These are phyloP conservation scores for Claviceps cyperi DNA, from an alignment of 2,329 filamentous ascomycete genomes.

Conservation along the genomic window DNA sequence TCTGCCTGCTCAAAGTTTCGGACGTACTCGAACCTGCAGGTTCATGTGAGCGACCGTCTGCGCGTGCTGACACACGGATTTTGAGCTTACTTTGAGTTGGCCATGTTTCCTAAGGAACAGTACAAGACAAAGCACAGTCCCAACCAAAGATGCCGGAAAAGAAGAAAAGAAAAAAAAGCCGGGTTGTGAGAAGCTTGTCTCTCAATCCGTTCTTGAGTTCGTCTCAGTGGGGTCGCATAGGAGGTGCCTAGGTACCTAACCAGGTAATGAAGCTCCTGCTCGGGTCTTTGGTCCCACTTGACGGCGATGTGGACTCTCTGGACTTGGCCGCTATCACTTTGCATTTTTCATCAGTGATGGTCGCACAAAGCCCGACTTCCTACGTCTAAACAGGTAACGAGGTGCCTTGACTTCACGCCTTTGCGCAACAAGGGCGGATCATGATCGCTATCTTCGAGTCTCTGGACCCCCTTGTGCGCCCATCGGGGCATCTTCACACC, in stretches of 20 bases:
- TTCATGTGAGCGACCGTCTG: constrained; percentile 1
- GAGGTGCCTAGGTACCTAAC: too few species aligned
- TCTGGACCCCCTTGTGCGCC: background rate
- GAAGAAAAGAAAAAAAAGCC: background rate
- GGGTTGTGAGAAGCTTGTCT: background rate
- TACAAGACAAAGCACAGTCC: background rate
- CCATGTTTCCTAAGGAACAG: constrained; percentile 25
- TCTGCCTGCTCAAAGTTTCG: constrained; percentile 77
- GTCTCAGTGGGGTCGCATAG: too few species aligned
- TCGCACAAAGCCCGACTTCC: too few species aligned
- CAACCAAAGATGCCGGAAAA: background rate
- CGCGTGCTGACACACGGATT: background rate
- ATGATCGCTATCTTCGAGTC: background rate
- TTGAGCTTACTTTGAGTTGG: constrained; percentile 36
- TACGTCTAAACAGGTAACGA: background rate
- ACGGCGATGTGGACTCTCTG: too few species aligned
- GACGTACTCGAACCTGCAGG: constrained; percentile 77
- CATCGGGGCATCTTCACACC: background rate
- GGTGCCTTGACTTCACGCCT: background rate
- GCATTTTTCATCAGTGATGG: too few species aligned
- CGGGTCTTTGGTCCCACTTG: too few species aligned
- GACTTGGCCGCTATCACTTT: too few species aligned
- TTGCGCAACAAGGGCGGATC: background rate
- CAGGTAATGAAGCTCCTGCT: too few species aligned
- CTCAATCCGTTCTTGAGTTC: too few species aligned